Conservation (phyloP, 768 basidiomycete species). For the Suillus luteus region DNA sequence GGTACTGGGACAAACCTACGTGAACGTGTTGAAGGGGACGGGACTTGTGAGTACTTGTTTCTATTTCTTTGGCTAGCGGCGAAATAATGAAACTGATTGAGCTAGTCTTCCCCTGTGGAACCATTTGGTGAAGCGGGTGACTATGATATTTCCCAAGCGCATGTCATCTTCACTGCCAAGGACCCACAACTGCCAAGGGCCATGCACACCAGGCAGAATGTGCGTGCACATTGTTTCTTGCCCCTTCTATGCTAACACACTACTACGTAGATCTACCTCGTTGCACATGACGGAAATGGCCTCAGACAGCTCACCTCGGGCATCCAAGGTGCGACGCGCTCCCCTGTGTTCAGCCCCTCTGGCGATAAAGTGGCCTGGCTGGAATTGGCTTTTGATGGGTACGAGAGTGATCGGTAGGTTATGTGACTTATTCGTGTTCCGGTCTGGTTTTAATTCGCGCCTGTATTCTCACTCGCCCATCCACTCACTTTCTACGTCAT, state of each 20-base stretch:
- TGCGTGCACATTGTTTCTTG: slow-evolving; percentile 31
- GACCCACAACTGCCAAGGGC: slow-evolving; percentile 77
- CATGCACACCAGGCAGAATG: slow-evolving; percentile 89
- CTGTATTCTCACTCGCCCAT: background rate
- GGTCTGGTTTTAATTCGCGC: slow-evolving; percentile 3
- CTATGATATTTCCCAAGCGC: slow-evolving; percentile 68
- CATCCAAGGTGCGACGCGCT: slow-evolving; percentile 78
- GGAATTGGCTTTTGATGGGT: slow-evolving; percentile 84
- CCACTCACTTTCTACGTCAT: background rate
- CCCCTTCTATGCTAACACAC: slow-evolving; percentile 5
- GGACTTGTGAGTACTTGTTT: slow-evolving; percentile 50
- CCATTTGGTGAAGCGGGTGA: slow-evolving; percentile 84
- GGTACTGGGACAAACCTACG: slow-evolving; percentile 52
- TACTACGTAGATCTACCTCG: slow-evolving; percentile 61
- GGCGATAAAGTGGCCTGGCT: slow-evolving; percentile 84
- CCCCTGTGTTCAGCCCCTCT: slow-evolving; percentile 65
- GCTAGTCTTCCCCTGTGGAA: slow-evolving; percentile 74
- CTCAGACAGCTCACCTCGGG: slow-evolving; percentile 81
- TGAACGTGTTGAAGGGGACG: slow-evolving; percentile 65
- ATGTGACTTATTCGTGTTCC: background rate
- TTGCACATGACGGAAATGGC: slow-evolving; percentile 54
- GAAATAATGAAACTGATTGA: background rate
- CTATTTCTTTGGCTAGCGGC: background rate
- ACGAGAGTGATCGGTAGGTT: slow-evolving; percentile 78
- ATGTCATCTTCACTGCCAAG: slow-evolving; percentile 84